Evolutionary conservation across 2,329 filamentous ascomycete species (phyloP).

Genomic region (Dothistroma septosporum): DNA sequence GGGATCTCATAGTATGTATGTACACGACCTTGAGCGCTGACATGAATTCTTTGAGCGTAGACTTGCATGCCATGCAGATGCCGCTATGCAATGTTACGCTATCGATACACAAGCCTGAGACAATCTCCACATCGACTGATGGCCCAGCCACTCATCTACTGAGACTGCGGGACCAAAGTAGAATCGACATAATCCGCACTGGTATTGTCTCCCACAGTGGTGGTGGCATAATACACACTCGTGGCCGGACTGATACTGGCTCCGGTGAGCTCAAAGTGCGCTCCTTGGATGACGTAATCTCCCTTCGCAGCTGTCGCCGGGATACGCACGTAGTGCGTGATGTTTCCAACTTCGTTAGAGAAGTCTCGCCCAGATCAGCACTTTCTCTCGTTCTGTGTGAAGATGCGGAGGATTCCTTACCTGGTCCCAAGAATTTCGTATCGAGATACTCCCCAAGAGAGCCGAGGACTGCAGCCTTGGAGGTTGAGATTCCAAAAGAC

Average conservation of each 20-base stretch:
- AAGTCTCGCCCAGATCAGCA: conserved; percentile 10
- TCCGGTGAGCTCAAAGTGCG: conserved; percentile 20
- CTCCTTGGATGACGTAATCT: conserved; percentile 12
- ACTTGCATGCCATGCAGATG: not conserved
- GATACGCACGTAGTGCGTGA: conserved; percentile 22
- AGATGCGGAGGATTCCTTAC: conserved; percentile 2
- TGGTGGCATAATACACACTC: conserved; percentile 17
- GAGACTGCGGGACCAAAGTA: conserved; percentile 1
- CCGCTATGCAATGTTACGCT: not conserved
- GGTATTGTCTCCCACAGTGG: conserved; percentile 20
- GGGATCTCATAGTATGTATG: conserved; percentile 18
- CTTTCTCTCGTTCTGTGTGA: not conserved
- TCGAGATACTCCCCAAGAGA: conserved; percentile 11
- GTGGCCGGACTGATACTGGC: conserved; percentile 5
- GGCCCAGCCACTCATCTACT: not conserved
- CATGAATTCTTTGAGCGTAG: not conserved
- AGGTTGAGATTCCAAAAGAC: conserved; percentile 37
- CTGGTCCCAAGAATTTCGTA: conserved; percentile 16
- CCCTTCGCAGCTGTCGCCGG: conserved; percentile 13
- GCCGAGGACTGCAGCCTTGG: conserved; percentile 5
- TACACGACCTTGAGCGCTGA: not conserved
- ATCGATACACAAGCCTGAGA: too few species aligned
- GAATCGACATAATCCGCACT: conserved; percentile 13
- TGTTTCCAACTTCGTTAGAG: conserved; percentile 18
- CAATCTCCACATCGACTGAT: too few species aligned